Evolutionary conservation across 2,329 filamentous ascomycete species (phyloP).

Genomic region (Xylariales sp.): DNA sequence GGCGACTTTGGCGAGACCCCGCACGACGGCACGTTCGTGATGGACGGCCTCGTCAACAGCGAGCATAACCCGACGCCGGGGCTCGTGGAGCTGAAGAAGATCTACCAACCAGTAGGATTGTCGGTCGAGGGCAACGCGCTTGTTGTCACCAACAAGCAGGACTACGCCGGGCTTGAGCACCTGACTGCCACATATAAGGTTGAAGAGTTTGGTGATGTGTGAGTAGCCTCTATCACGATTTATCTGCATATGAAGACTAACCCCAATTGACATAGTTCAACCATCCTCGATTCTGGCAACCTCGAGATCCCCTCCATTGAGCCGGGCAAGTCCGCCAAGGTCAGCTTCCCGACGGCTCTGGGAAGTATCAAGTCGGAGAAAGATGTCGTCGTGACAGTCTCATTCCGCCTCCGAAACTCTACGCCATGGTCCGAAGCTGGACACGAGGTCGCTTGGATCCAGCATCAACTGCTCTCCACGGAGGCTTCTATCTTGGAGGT

Average conservation of each 20-base stretch:
- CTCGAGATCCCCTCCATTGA: constrained; percentile 40
- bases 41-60: constrained; percentile 54
- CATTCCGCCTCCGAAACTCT: constrained; percentile 35
- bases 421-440: constrained; percentile 46
- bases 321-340: too few species aligned
- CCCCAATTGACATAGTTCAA: too few species aligned
- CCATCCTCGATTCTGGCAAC: constrained; percentile 27
- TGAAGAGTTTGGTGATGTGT: constrained; percentile 36
- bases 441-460: constrained; percentile 52
- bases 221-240: constrained; percentile 20
- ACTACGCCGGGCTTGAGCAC: constrained; percentile 41
- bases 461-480: constrained; percentile 44
- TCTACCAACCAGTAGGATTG: constrained; percentile 49
- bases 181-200: constrained; percentile 38
- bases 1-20: constrained; percentile 54
- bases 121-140: constrained; percentile 30
- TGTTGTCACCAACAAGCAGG: constrained; percentile 42
- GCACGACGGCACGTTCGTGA: constrained; percentile 58
- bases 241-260: too few species aligned
- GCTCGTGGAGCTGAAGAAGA: constrained; percentile 52
- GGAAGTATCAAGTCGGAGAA: too few species aligned
- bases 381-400: constrained; percentile 42
- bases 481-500: too few species aligned
- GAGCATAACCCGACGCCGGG: constrained; percentile 53
- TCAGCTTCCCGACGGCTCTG: too few species aligned